A percentile compares a stretch with the other conserved stretches of the same genome.
Conservation (phyloP, 805 yeast species). For the Ogataea haglerorum region DNA sequence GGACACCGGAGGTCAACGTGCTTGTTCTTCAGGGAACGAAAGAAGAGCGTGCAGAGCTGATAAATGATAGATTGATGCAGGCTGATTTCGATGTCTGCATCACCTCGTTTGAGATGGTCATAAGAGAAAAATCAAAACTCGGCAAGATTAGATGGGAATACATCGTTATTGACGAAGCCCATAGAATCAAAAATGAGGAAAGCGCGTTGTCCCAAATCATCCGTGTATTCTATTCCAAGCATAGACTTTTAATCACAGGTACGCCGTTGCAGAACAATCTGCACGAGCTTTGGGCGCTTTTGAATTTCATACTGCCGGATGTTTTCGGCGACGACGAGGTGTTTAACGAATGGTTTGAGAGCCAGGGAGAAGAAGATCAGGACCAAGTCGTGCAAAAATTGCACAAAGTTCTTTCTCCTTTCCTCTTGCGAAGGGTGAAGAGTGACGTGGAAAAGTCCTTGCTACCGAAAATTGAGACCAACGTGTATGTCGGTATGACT, state of each 20-base stretch:
- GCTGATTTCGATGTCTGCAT: conserved; percentile 87
- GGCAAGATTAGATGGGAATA: conserved; percentile 91
- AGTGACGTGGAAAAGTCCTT: conserved; percentile 90
- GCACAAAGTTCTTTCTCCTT: conserved; percentile 85
- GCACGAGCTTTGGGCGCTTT: conserved; percentile 94
- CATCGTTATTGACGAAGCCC: conserved; percentile 93
- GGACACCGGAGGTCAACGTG: conserved; percentile 94
- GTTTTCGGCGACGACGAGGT: conserved; percentile 88
- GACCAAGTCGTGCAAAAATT: conserved; percentile 84
- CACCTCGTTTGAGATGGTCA: conserved; percentile 91
- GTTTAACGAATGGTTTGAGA: conserved; percentile 91
- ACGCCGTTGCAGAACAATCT: conserved; percentile 93
- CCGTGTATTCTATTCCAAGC: conserved; percentile 79
- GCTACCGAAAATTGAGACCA: conserved; percentile 85
- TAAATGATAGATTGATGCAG: conserved; percentile 55
- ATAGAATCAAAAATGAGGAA: conserved; percentile 92
- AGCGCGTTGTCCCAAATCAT: conserved; percentile 90
- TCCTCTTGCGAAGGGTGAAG: conserved; percentile 82
- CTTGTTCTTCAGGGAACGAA: conserved; percentile 87
- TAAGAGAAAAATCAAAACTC: conserved; percentile 77
- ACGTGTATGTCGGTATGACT: conserved; percentile 90
- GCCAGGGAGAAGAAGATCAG: conserved; percentile 60
- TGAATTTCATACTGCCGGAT: conserved; percentile 89
- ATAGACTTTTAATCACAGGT: conserved; percentile 86
- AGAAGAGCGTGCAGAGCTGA: conserved; percentile 64